Base-by-base conservation (phyloP, 2,329 filamentous ascomycete genomes). In the Arthrobotrys iridis region DNA sequence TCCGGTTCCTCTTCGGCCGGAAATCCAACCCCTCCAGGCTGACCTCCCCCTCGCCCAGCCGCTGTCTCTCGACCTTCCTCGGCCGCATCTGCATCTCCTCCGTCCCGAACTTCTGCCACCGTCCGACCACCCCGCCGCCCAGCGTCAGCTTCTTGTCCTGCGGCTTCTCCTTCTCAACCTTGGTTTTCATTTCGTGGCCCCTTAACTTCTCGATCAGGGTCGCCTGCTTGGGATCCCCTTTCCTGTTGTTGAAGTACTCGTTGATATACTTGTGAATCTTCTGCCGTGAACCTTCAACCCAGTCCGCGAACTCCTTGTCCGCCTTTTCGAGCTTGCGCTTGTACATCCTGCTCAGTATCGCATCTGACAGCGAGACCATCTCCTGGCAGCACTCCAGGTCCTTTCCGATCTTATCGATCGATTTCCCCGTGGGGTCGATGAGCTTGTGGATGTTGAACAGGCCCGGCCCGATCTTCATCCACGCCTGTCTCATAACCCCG, bases 181-280 rank as follows among this genome's bases (percentile, higher is more conserved):
- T 63, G 4, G 20, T 30, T n/a, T 24, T 45, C 20, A 15, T 15
- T 11, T 50, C 41, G 18, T 48, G 18, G 0, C 41, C 20, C 28
- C 26, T 45, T 4, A 67, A 2, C 30, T 62, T 52, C 4, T 41
- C 28, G n/a, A 52, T 62, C 4, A 62, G 40, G 0, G 52, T 40
- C 3, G 58, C 22, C 1, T 37, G 41, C 26, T 33, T 30, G 3
- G 45, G 28, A 28, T 55, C 33, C 11, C 18, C 48, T 15, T 73
- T 72, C 11, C 26, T 26, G 20, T 50, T 60, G n/a, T 52, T 57
- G 24, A 57, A 74, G 15, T 74, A 63, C 70, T 66, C 62, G n/a
- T 62, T 67, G 37, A 74, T 63, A 15, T 67, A 74, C 37, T 59
- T 62, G 3, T 74, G 70, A 33, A 74, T 74, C 62, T 67, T 74